Conservation (phyloP, 1,284 basidiomycete genomes). For the Ustilago loliicola region DNA sequence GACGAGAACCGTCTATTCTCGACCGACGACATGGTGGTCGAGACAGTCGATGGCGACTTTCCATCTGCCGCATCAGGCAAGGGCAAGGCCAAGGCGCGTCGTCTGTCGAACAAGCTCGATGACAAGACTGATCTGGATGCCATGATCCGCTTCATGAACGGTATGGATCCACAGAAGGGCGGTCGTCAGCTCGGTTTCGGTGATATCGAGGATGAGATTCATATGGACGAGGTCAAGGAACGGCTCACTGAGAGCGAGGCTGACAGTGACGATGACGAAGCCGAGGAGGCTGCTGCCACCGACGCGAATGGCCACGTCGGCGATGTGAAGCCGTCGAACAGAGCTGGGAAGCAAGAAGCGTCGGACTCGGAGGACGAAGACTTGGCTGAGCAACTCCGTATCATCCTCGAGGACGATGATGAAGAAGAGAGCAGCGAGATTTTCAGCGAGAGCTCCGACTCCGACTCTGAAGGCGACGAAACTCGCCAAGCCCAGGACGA, state of each 20-base stretch:
- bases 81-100: constrained; percentile 33
- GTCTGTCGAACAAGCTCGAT: constrained; percentile 40
- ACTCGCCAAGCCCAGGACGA: constrained; percentile 17
- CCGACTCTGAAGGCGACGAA: constrained; percentile 20
- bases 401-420: constrained; percentile 45
- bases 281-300: not conserved
- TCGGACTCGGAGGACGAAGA: constrained; percentile 30
- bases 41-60: constrained; percentile 28
- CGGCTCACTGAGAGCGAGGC: constrained; percentile 59
- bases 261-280: constrained; percentile 28
- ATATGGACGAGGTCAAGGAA: constrained; percentile 58
- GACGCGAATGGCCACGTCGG: not conserved
- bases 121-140: constrained; percentile 52
- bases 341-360: not conserved
- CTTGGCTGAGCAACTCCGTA: constrained; percentile 44
- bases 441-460: constrained; percentile 39
- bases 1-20: constrained; percentile 22
- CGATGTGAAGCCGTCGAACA: not conserved
- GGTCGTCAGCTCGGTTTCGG: constrained; percentile 60
- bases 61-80: constrained; percentile 14
- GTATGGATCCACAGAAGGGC: constrained; percentile 61
- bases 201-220: constrained; percentile 56
- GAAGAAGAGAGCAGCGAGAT: constrained; percentile 39
- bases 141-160: constrained; percentile 63
- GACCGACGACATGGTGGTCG: constrained; percentile 28